Base-by-base conservation (phyloP, 768 basidiomycete species). In the Roridomyces roridus region DNA sequence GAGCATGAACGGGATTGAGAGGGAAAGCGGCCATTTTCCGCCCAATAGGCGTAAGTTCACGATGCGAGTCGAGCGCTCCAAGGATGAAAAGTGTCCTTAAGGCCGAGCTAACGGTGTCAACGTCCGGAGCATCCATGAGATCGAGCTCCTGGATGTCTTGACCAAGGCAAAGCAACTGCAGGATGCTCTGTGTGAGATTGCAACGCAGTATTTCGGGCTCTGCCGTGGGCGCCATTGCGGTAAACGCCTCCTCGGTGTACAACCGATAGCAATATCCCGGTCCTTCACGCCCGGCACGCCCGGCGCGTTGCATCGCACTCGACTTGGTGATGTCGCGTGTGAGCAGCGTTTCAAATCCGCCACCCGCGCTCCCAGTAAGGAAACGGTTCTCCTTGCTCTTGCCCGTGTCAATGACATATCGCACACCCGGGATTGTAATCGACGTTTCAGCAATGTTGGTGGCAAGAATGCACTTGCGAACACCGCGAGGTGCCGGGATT, bases 401-500 rank as follows among this genome's bases (percentile, higher is more conserved):
- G 2, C 97, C 97, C 0, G 94, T 91, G 73, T 99, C 97, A 35
- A 99, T 92, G 7, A 99, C 96, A 71, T 92, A 98, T 66, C 85
- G 89, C 53, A 99, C 88, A 0, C 95, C 95, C 4, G 96, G 94
- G 67, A 99, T 97, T 14, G 97, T 98, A 69, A 99, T 94, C 12
- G 91, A 93, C 0, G 97, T 98, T 73, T 99, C 97, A 11, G 97
- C 97, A 55, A 99, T 96, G 72, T 98, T 99, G 17, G 97, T 99
- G 2, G 97, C 90, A 35, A 99, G 79, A 60, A 99, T 94, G 73
- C 95, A 91, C 73, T 98, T 96, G 53, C 97, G 85, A 2, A 83
- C 85, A 48, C 85, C 81, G 1, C 83, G 68, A 14, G 89, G 85
- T 0, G 91, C 74, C 1, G 85, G 74, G 0, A 72, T 67, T 72